Base-by-base conservation (phyloP, 1,139 yeast species). In the Suhomyces taliae region DNA sequence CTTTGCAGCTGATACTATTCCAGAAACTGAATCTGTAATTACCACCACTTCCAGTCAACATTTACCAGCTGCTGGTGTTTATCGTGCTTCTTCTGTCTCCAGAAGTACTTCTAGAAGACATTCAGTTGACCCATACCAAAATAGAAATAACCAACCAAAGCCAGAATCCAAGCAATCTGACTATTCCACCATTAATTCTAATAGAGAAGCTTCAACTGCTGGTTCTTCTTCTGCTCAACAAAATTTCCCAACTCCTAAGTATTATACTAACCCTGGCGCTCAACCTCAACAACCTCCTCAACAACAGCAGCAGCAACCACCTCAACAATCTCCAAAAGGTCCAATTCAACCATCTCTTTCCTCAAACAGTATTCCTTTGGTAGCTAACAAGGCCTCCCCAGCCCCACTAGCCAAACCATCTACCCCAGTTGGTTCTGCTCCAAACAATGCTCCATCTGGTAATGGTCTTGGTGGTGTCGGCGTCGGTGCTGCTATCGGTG, bases 11-110 rank as follows among this genome's bases (percentile, higher is more conserved):
- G 64, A 59, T 11, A 50, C 67, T 7, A 69, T 70, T 41, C 72
- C 71, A 7, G 79, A 74, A 54, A 58, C 64, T 42, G 72, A 61
- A 9, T 66, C 74, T 1, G 48, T 65, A 39, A 53, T 61, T 27
- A 60, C 73, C 11, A 43, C 53, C 9, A 39, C 32, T n/a, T 48
- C 55, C 9, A 45, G 39, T n/a, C 40, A 29, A 35, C 51, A 46
- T 29, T 46, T 49, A 27, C 53, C 53, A 11, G 38, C 47, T 27
- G 47, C 40, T 4, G 45, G 47, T 6, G 48, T 40, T 9, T 43
- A 35, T 41, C 41, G 46, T 11, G 32, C 36, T 11, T 35, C 48
- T 14, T 38, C 37, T 11, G 29, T 44, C 15, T 51, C 56, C 3
- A 50, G 58, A 43, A 47, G 41, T 24, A 44, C 44, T 10, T 52